Evolutionary conservation across 2,329 filamentous ascomycete species (phyloP), one percentile per base, ranked within the genome.

Genomic region (Metarhizium anisopliae): DNA sequence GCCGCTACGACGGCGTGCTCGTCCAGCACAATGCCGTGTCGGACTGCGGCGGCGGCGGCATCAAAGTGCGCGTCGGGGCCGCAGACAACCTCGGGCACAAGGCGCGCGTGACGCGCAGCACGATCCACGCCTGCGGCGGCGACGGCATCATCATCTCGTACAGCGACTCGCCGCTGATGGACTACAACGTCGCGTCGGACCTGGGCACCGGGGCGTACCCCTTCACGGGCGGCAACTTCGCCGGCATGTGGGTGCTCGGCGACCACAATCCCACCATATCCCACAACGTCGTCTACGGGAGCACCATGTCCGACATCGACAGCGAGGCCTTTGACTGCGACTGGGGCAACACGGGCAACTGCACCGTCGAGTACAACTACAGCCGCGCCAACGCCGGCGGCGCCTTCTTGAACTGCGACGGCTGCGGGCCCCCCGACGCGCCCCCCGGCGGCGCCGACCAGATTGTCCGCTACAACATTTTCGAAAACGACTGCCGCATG

Each of bases 281-380:
- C 6, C 60, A 59, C 54, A 65, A 65, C 43, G 63, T 64, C 40
- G 63, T 65, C 11, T 59, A 60, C 49, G 59, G 62, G 30, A 61
- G 59, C 49, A 57, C 60, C 57, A 65, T 64, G 62, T 62, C 60
- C 7, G 30, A 47, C 4, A 10, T 58, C 20, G 63, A 65, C 52
- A 65, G 63, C 57, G 43, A 63, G 53, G 62, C 62, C 6, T 65
- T 65, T 50, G 63, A 65, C 54, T 65, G 63, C 53, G 63, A 65
- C 56, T 64, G 61, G 62, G 63, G 63, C 45, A 62, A 63, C 47
- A 59, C 59, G n/a, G 63, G 63, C 49, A 62, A 58, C 32, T 65
- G 63, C 54, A 63, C 59, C 13, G 58, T 65, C 42, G 62, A 65
- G 52, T 65, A 65, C 53, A 65, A 65, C 51, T 63, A 61, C 42